A percentile compares a stretch with the other conserved stretches of the same genome.
phyloP scores from a whole-genome alignment of 106 monocot genomes.

The Cymbidium sinense region DNA sequence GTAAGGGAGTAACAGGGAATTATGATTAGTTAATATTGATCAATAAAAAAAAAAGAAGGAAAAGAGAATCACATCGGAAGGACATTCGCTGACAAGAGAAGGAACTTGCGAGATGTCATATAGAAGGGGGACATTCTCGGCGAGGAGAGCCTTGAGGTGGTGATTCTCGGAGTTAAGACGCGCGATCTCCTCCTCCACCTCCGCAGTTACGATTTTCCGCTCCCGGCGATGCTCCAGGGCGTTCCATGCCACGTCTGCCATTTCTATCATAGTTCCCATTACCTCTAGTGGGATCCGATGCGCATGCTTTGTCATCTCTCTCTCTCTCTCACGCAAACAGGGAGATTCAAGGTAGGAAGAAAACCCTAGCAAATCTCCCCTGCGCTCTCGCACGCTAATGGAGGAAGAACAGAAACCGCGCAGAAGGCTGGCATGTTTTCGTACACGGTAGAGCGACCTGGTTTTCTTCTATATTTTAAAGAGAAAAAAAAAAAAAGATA shows the following conservation, averaged over 20 bases:
- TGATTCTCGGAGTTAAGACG: constrained; percentile 51
- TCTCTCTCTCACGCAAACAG: too few species aligned
- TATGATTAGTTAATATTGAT: not conserved
- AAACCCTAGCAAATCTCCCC: too few species aligned
- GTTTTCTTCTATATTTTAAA: too few species aligned
- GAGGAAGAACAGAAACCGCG: too few species aligned
- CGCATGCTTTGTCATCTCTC: constrained; percentile 15
- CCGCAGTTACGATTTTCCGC: constrained; percentile 6
- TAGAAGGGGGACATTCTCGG: constrained; percentile 48
- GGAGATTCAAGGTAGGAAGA: too few species aligned
- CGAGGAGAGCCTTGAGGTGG: constrained; percentile 41
- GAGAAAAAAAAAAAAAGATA: too few species aligned
- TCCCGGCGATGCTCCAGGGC: constrained; percentile 67
- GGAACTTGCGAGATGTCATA: constrained; percentile 34
- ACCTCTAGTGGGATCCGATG: constrained; percentile 65
- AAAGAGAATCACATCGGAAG: constrained; percentile 52
- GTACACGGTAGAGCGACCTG: too few species aligned
- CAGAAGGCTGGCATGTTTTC: too few species aligned
- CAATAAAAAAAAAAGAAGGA: not conserved
- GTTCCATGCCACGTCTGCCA: constrained; percentile 80
- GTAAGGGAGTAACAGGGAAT: too few species aligned
- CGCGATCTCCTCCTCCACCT: constrained; percentile 20
- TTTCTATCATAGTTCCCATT: constrained; percentile 69
- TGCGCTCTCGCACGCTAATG: too few species aligned
- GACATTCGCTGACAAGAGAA: constrained; percentile 47